phyloP scores from a whole-genome alignment of 2,329 filamentous ascomycete genomes.

The Monilinia laxa region DNA sequence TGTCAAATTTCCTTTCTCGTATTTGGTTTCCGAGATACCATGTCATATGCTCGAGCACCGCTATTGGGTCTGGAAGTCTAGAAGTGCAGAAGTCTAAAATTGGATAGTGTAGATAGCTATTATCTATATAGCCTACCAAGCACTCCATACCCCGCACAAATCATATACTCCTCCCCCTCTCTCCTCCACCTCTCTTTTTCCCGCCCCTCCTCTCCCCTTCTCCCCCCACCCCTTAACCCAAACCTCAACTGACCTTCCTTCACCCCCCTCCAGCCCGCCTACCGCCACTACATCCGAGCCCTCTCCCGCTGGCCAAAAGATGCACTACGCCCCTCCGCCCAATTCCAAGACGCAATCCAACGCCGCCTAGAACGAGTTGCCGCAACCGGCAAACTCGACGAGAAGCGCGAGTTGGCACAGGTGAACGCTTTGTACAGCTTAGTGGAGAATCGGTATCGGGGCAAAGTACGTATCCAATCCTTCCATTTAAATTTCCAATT shows the following conservation, averaged over 20 bases:
- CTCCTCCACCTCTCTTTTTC: too few relatives aligned
- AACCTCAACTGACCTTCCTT: background rate
- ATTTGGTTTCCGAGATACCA: background rate
- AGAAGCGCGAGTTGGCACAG: constrained; percentile 54
- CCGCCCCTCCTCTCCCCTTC: background rate
- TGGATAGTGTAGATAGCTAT: background rate
- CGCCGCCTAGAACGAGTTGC: constrained; percentile 45
- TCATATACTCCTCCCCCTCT: background rate
- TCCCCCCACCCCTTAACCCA: background rate
- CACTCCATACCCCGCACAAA: background rate
- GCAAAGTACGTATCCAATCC: constrained; percentile 45
- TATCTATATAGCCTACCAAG: background rate
- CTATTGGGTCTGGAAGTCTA: background rate
- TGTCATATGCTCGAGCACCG: background rate
- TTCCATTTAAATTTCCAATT: too few relatives aligned
- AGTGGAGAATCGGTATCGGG: constrained; percentile 58
- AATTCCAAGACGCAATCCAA: constrained; percentile 58
- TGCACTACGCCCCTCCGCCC: constrained; percentile 59
- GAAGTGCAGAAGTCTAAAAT: background rate
- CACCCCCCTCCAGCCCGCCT: constrained; percentile 43
- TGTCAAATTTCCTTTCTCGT: background rate
- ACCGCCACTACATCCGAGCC: constrained; percentile 50
- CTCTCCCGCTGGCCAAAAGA: constrained; percentile 64
- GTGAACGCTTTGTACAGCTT: constrained; percentile 60
- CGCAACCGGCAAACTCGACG: constrained; percentile 37